Evolutionary conservation across 2,329 filamentous ascomycete genomes (phyloP).

Genomic region (Leptoxyphium fumago): DNA sequence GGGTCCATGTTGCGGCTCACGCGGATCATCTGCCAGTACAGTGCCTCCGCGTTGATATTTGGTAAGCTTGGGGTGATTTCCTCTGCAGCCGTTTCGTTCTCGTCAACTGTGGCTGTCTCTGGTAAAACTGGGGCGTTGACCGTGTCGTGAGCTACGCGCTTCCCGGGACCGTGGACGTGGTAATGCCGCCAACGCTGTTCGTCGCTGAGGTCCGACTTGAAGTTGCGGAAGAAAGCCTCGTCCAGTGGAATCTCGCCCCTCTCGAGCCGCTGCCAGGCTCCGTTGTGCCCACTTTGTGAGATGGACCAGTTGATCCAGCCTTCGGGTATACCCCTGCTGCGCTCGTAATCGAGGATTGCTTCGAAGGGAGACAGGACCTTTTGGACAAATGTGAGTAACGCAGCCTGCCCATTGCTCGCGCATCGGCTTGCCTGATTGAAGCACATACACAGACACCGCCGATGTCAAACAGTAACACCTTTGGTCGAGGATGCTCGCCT

Average conservation of each 20-base stretch:
- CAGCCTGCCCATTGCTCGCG: no score
- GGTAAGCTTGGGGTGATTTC: conserved; percentile 46
- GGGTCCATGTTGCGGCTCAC: conserved; percentile 58
- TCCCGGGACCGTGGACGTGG: conserved; percentile 18
- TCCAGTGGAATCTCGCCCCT: conserved; percentile 68
- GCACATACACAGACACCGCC: conserved; percentile 85
- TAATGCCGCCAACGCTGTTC: conserved; percentile 54
- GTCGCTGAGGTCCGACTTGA: conserved; percentile 58
- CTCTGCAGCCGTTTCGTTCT: conserved; percentile 10
- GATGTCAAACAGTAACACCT: conserved; percentile 82
- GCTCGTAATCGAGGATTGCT: conserved; percentile 82
- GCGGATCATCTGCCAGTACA: conserved; percentile 90
- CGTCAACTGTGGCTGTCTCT: no score
- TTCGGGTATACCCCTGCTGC: conserved; percentile 56
- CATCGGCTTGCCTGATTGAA: neutral
- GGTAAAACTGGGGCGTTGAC: conserved; percentile 19
- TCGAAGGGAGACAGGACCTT: conserved; percentile 87
- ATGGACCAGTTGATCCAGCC: conserved; percentile 91
- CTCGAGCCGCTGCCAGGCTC: conserved; percentile 81
- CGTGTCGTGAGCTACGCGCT: conserved; percentile 22
- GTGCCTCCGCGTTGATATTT: conserved; percentile 55
- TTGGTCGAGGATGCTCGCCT: conserved; percentile 31
- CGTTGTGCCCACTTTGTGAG: conserved; percentile 58
- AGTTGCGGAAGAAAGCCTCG: conserved; percentile 57
- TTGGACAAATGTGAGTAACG: no score